phyloP scores from a whole-genome alignment of 495 filamentous ascomycete genomes.

The Melanomma pulvis-pyrius region DNA sequence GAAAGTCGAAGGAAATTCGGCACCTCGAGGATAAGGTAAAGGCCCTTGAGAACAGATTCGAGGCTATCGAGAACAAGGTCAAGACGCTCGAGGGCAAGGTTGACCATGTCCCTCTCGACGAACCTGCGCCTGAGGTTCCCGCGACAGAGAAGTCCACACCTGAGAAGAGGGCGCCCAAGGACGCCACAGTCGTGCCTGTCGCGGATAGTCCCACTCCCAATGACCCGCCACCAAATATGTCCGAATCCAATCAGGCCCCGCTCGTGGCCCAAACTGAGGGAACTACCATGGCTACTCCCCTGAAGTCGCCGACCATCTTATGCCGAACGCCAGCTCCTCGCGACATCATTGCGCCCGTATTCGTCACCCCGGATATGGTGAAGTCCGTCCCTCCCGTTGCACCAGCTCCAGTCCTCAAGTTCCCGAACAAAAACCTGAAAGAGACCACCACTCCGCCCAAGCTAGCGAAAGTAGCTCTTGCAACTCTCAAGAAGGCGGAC shows the following conservation, averaged over 20 bases:
- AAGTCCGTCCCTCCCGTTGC: background rate
- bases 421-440: background rate
- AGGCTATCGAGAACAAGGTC: too few relatives aligned
- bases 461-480: background rate
- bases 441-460: background rate
- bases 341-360: background rate
- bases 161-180: background rate
- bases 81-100: background rate
- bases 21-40: background rate
- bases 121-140: background rate
- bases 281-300: background rate
- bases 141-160: background rate
- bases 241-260: background rate
- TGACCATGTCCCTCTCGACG: background rate
- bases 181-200: background rate
- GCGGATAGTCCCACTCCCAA: background rate
- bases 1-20: background rate
- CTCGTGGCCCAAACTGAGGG: background rate
- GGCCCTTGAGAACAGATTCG: background rate
- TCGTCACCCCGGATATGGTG: background rate
- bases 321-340: background rate
- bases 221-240: background rate
- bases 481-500: background rate
- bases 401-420: slow-evolving; percentile 2
- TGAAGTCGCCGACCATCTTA: background rate